Base-by-base conservation (phyloP, 2,329 filamentous ascomycete species). In the Mariannaea sp. region DNA sequence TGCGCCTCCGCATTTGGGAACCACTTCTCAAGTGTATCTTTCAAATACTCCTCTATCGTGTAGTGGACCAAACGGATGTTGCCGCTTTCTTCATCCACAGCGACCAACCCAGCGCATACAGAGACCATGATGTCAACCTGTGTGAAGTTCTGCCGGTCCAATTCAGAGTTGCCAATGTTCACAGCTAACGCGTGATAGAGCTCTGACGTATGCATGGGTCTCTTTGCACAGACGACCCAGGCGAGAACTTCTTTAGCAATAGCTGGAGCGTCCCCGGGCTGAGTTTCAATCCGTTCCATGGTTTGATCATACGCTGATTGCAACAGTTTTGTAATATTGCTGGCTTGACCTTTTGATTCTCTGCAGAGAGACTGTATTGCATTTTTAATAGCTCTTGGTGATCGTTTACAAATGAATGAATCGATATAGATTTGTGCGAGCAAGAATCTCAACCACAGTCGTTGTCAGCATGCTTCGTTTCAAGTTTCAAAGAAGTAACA, bases 1-100 rank as follows among this genome's bases (percentile, higher is more conserved):
- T 65, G 9, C 0, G 1, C 4, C 5, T 75, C 53, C 0, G 68
- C 64, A 16, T 62, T 10, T 17, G 14, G 5, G 20, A 41, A 40
- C 27, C 36, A 41, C 13, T 10, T 10, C 9, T 30, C 4, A 5
- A n/a, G 9, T 12, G 32, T 29, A 5, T 22, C 13, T 9, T 13
- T 9, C 2, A 46, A 26, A 10, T 38, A 46, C 12, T 36, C 43
- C 17, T 46, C 32, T 17, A 32, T 38, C 6, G 43, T 46, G 20
- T 36, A 27, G n/a, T 46, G 43, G 17, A 46, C 43, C 3, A 46
- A 7, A 1, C 43, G 43, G 13, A 46, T 19, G 17, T 36, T 46
- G 5, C 20, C 16, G 6, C 43, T 46, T 20, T 29, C 14, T 26
- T 29, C n/a, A 10, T 46, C 43, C 1, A 20, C 24, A 1, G 33